Conservation (phyloP, 352 stramenopile genomes). For the Globisporangium spiculum region DNA sequence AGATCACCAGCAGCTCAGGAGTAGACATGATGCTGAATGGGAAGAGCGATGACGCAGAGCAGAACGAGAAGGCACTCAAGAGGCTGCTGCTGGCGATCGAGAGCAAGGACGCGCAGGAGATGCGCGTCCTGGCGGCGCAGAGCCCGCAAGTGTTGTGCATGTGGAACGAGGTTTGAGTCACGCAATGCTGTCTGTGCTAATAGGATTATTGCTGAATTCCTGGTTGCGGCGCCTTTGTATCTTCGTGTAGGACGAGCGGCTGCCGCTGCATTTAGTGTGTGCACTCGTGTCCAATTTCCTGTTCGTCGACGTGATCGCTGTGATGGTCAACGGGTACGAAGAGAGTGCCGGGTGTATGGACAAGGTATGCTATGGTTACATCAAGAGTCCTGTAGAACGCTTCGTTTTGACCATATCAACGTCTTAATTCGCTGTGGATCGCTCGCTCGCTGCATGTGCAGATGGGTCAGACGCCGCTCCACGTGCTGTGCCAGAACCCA, state of each 20-base stretch:
- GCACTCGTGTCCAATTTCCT: conserved; percentile 42
- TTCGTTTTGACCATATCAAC: no score
- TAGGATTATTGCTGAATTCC: background rate
- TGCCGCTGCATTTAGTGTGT: conserved; percentile 59
- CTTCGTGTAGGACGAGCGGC: conserved; percentile 29
- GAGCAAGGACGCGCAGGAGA: conserved; percentile 51
- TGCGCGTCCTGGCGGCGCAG: conserved; percentile 34
- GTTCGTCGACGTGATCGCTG: conserved; percentile 53
- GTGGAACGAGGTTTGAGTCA: conserved; percentile 22
- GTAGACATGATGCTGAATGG: background rate
- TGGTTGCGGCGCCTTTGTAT: background rate
- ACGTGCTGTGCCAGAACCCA: conserved; percentile 48
- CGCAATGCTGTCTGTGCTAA: background rate
- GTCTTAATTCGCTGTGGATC: no score
- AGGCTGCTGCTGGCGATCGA: conserved; percentile 33
- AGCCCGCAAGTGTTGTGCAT: conserved; percentile 29
- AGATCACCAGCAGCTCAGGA: background rate
- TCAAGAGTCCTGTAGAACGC: no score
- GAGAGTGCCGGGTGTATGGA: conserved; percentile 38
- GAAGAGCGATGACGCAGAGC: conserved; percentile 21
- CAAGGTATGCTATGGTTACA: conserved; percentile 23
- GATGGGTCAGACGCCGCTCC: conserved; percentile 46
- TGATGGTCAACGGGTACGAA: conserved; percentile 37
- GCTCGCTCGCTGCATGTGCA: conserved; percentile 1
- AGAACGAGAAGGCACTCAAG: conserved; percentile 21